phyloP scores from a whole-genome alignment of 2,329 filamentous ascomycete genomes.

The Neofusicoccum cordaticola region DNA sequence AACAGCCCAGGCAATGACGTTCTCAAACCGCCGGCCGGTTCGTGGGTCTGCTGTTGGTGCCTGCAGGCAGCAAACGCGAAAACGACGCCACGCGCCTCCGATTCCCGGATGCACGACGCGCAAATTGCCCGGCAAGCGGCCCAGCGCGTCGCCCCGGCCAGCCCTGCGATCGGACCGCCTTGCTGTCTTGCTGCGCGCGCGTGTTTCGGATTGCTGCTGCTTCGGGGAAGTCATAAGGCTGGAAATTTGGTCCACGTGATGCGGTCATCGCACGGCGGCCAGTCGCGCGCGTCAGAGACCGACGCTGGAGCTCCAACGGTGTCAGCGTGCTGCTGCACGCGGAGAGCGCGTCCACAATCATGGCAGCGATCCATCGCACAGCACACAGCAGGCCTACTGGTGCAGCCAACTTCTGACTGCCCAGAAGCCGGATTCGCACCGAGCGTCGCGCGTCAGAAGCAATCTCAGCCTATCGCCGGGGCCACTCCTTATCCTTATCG shows the following conservation, averaged over 20 bases:
- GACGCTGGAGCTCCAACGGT: background rate
- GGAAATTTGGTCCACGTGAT: background rate
- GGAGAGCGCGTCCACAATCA: background rate
- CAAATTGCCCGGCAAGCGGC: background rate
- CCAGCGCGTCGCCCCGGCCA: background rate
- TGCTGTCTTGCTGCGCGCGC: background rate
- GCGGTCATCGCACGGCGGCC: background rate
- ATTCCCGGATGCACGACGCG: background rate
- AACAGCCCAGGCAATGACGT: too few relatives aligned
- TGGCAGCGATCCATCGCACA: background rate
- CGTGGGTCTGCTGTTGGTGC: background rate
- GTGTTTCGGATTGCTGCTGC: conserved; percentile 1
- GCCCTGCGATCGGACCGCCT: background rate
- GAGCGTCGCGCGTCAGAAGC: background rate
- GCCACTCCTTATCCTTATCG: conserved; percentile 12
- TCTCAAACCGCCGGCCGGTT: too few relatives aligned
- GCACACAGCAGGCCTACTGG: background rate
- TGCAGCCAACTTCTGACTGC: background rate
- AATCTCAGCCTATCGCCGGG: conserved; percentile 1
- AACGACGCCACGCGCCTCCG: background rate
- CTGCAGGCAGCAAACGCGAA: conserved; percentile 1
- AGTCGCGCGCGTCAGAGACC: background rate
- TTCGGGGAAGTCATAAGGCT: conserved; percentile 9
- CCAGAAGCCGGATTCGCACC: background rate
- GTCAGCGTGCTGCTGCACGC: background rate